Percentiles rank a stretch among this genome's conserved stretches.
phyloP scores from a whole-genome alignment of 768 basidiomycete species.

The Hygrocybe punicea region DNA sequence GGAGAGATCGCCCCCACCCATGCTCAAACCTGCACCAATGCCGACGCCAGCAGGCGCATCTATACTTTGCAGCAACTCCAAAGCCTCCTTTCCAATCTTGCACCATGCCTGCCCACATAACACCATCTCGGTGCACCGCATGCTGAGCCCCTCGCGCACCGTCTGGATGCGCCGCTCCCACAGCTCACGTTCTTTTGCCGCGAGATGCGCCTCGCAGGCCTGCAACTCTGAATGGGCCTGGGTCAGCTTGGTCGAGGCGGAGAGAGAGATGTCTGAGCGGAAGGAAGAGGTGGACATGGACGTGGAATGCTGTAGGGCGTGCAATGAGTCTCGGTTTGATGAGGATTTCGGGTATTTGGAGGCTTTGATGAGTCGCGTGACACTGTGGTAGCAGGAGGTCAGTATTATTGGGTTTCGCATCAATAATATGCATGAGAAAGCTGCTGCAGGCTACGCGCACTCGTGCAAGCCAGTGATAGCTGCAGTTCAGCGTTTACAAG shows the following conservation, averaged over 20 bases:
- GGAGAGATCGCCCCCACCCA: background rate
- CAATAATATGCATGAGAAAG: background rate
- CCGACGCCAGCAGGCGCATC: constrained; percentile 13
- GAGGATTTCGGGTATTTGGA: constrained; percentile 52
- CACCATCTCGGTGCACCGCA: constrained; percentile 60
- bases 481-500: too few relatives aligned
- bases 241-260: constrained; percentile 48
- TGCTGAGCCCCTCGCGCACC: constrained; percentile 58
- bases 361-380: constrained; percentile 75
- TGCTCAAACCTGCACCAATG: background rate
- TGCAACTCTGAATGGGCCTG: constrained; percentile 74
- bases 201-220: constrained; percentile 76
- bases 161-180: constrained; percentile 49
- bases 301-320: constrained; percentile 23
- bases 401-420: background rate
- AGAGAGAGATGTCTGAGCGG: constrained; percentile 28
- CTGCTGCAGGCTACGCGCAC: constrained; percentile 10
- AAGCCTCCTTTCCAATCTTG: constrained; percentile 61
- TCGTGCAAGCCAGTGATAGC: too few relatives aligned
- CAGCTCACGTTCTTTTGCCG: constrained; percentile 64
- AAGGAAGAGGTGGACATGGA: constrained; percentile 48
- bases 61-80: constrained; percentile 43
- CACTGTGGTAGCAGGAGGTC: constrained; percentile 38
- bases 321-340: constrained; percentile 34
- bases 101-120: constrained; percentile 69